A percentile compares a stretch with the other conserved stretches of the same genome.
Evolutionary conservation across 1,284 basidiomycete species (phyloP).

Genomic region (Puccinia triticina): DNA sequence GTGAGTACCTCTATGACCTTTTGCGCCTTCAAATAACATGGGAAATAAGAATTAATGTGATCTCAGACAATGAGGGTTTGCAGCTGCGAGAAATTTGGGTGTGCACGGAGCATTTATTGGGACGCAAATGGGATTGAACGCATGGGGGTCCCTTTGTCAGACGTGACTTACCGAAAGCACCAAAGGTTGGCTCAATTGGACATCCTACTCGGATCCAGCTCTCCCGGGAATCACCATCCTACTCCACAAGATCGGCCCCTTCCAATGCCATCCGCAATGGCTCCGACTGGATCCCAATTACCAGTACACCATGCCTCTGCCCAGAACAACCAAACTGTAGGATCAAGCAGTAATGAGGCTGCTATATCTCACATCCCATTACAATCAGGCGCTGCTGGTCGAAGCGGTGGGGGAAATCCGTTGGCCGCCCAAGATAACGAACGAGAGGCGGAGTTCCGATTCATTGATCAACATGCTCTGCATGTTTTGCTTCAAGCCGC

Average conservation of each 20-base stretch:
- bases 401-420: neutral
- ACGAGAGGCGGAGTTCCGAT: neutral
- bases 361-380: neutral
- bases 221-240: neutral
- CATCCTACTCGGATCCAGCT: neutral
- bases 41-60: no score
- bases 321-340: neutral
- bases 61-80: slow-evolving; percentile 6
- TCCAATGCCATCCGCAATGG: neutral
- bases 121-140: neutral
- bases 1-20: neutral
- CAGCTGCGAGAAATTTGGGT: neutral
- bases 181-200: neutral
- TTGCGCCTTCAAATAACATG: no score
- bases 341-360: neutral
- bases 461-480: slow-evolving; percentile 10
- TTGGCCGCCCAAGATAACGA: neutral
- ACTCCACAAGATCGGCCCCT: neutral
- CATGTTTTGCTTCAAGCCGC: neutral
- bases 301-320: neutral
- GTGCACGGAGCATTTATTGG: neutral
- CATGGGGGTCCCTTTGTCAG: neutral
- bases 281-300: neutral
- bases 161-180: neutral
- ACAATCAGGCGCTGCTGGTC: neutral